Evolutionary conservation across 441 rosid genomes (phyloP), one percentile per base, ranked within the genome.

Genomic region (Croton setiger): DNA sequence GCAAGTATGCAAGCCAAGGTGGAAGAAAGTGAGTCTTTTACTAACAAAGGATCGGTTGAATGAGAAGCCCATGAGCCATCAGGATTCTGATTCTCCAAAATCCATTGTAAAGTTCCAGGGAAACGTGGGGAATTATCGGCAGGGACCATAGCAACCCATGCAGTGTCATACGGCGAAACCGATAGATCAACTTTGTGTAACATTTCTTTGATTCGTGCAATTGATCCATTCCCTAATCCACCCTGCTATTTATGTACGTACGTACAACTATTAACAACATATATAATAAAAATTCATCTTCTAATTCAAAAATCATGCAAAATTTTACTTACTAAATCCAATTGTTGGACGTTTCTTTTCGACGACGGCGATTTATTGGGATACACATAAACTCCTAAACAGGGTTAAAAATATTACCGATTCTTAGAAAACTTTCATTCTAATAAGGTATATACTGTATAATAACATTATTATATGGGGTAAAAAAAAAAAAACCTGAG

Each of bases 91-190:
- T 90, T 86, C 8, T 84, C 87, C 77, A 86, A 57, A 64, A 92
- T 72, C 98, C 98, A 92, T 20, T 73, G 74, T 68, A 82, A 33
- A 55, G 91, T 82, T 60, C 78, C 75, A 7, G 92, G 98, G 78
- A 92, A 92, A 74, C 75, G 37, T 0, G 74, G 73, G 15, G 90
- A 85, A 68, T 56, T 73, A 0, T 37, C 60, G n/a, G 60, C 35
- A 3, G 91, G 94, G 52, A 85, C 81, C 98, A 89, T 92, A 27
- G 98, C 93, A n/a, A 88, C 88, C 94, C 96, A 89, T 41, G 92
- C 93, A 73, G 93, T 92, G 77, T 92, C 98, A 57, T 88, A 89
- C 0, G 94, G 78, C 31, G 96, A 92, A 52, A 81, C 80, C 21
- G 91, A 84, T 27, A 88, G 82, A 58, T 87, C 89, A 58, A 83